These are phyloP conservation scores for Rhododendron molle DNA, from an alignment of 148 eudicot species.

Conservation along the genomic window DNA sequence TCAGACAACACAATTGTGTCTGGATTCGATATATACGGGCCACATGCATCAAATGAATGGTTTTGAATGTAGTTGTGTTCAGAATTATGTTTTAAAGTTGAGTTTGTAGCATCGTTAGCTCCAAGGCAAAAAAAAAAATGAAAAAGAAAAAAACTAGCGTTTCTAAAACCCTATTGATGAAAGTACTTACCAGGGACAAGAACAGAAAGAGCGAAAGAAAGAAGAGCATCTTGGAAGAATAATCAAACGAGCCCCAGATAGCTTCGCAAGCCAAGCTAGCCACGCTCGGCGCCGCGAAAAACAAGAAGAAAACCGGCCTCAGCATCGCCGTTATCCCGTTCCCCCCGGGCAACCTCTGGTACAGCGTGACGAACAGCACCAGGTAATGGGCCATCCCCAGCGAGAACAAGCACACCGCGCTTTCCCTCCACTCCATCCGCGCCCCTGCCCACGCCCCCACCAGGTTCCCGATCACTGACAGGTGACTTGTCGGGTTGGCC, in stretches of 20 bases:
- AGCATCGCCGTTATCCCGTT: constrained; percentile 26
- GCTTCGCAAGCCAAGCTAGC: constrained; percentile 42
- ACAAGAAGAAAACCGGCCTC: constrained; percentile 40
- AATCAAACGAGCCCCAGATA: constrained; percentile 36
- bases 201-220: constrained; percentile 44
- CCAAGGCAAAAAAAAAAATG: not conserved
- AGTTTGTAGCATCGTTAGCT: not conserved
- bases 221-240: constrained; percentile 42
- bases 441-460: constrained; percentile 51
- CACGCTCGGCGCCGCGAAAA: constrained; percentile 40
- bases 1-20: not conserved
- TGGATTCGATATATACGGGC: not conserved
- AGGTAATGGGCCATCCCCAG: constrained; percentile 69
- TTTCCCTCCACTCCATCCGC: constrained; percentile 55
- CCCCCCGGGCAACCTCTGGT: constrained; percentile 32
- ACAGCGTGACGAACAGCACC: constrained; percentile 41
- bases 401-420: constrained; percentile 52
- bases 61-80: not conserved
- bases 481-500: constrained; percentile 47
- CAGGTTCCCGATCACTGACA: constrained; percentile 43
- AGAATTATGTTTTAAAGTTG: not conserved
- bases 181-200: constrained; percentile 35
- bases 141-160: not conserved
- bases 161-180: not conserved
- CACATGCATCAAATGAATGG: not conserved